Conservation (phyloP, 139 green algal genomes). For the Chlamydomonas sphaeroides region DNA sequence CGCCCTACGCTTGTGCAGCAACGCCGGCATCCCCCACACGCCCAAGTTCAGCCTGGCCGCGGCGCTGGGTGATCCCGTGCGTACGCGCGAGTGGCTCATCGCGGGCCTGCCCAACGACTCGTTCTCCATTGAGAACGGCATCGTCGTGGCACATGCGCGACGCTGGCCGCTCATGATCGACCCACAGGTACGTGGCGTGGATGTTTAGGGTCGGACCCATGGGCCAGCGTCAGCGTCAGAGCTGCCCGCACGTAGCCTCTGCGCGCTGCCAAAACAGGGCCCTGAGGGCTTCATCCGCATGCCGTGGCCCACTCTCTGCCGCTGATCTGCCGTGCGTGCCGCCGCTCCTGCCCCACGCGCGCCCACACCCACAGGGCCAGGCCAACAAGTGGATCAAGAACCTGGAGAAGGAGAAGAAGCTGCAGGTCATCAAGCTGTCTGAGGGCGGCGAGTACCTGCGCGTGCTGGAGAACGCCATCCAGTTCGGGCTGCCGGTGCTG, state of each 20-base stretch:
- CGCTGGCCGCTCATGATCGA: slow-evolving; percentile 80
- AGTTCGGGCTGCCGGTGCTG: slow-evolving; percentile 82
- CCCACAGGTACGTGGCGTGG: slow-evolving; percentile 49
- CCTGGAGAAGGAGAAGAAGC: slow-evolving; percentile 62
- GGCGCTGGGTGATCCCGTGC: slow-evolving; percentile 71
- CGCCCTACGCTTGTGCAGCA: too few relatives aligned
- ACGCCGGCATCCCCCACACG: slow-evolving; percentile 55
- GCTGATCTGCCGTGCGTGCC: too few relatives aligned
- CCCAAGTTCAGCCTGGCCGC: slow-evolving; percentile 58
- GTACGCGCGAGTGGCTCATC: slow-evolving; percentile 73
- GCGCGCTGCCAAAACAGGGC: too few relatives aligned
- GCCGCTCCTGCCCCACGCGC: too few relatives aligned
- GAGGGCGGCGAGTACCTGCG: slow-evolving; percentile 77
- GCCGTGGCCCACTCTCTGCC: too few relatives aligned
- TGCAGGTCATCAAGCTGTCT: slow-evolving; percentile 74
- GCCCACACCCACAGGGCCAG: slow-evolving; percentile 77
- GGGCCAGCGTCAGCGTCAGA: too few relatives aligned
- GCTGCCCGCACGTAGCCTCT: too few relatives aligned
- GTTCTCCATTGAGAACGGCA: slow-evolving; percentile 79
- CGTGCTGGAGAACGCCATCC: slow-evolving; percentile 79
- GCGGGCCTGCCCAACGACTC: slow-evolving; percentile 74
- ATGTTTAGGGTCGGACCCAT: too few relatives aligned
- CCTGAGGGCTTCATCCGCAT: too few relatives aligned
- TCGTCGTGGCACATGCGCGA: slow-evolving; percentile 72
- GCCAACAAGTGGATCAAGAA: slow-evolving; percentile 88